Percentiles rank a stretch among this genome's conserved stretches.
Conservation (phyloP, 1,139 yeast species). For the Scheffersomyces quercinus region DNA sequence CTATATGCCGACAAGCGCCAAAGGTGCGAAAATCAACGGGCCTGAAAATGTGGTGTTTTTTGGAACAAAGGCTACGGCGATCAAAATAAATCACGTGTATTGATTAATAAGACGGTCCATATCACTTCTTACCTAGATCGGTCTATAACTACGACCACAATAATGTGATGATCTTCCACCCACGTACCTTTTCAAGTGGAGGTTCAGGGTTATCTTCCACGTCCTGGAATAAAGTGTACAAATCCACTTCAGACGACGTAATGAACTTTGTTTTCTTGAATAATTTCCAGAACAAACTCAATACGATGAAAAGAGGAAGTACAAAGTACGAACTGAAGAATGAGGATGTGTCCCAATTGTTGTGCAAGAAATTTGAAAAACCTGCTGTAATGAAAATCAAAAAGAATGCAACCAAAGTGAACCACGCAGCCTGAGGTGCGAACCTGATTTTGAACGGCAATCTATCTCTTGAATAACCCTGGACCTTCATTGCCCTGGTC, state of each 20-base stretch:
- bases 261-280: constrained; percentile 24
- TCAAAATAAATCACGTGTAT: too few species aligned
- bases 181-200: constrained; percentile 21
- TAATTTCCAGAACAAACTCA: constrained; percentile 31
- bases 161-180: constrained; percentile 26
- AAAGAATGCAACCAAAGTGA: constrained; percentile 33
- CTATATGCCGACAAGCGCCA: too few species aligned
- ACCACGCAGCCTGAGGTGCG: constrained; percentile 32
- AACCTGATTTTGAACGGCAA: constrained; percentile 35
- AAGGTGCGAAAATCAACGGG: too few species aligned
- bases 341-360: constrained; percentile 30
- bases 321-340: constrained; percentile 42
- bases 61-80: too few species aligned
- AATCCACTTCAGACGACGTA: constrained; percentile 33
- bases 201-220: constrained; percentile 42
- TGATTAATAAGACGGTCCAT: too few species aligned
- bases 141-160: constrained; percentile 17
- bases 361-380: constrained; percentile 36
- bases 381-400: constrained; percentile 42
- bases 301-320: constrained; percentile 29
- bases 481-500: constrained; percentile 37
- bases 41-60: too few species aligned
- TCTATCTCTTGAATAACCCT: constrained; percentile 34
- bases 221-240: constrained; percentile 33
- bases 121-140: too few species aligned